phyloP scores from a whole-genome alignment of 2,329 filamentous ascomycete genomes.

The Aspergillus awamori region DNA sequence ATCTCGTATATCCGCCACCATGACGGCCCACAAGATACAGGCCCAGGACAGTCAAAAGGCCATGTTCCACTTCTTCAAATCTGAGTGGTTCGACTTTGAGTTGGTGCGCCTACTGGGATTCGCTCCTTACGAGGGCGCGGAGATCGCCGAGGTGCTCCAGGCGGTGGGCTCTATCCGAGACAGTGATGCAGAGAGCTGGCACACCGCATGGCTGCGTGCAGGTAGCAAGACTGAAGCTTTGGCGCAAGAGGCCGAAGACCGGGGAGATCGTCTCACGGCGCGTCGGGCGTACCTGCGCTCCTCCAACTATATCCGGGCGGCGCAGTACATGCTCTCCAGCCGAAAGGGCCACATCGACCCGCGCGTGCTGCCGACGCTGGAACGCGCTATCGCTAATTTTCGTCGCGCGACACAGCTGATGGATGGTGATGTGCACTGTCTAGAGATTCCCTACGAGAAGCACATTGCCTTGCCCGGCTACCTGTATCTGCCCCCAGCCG shows the following conservation, averaged over 20 bases:
- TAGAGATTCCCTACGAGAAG: not conserved
- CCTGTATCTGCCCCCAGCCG: not conserved
- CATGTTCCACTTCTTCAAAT: conserved; percentile 13
- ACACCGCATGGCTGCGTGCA: conserved; percentile 1
- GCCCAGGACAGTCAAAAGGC: too few relatives aligned
- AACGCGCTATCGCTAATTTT: not conserved
- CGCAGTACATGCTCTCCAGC: conserved; percentile 11
- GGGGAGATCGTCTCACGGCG: not conserved
- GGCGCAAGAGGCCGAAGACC: not conserved
- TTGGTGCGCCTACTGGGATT: conserved; percentile 8
- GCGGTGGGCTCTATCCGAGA: conserved; percentile 2
- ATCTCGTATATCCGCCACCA: too few relatives aligned
- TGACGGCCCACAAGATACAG: too few relatives aligned
- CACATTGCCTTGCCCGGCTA: not conserved
- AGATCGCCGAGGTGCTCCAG: conserved; percentile 11
- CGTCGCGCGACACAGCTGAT: not conserved
- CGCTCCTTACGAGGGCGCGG: conserved; percentile 4
- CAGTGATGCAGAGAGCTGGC: conserved; percentile 13
- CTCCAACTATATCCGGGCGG: conserved; percentile 11
- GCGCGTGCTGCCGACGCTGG: not conserved
- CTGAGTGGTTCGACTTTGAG: conserved; percentile 14
- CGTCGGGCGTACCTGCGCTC: conserved; percentile 10
- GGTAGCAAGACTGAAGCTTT: conserved; percentile 3
- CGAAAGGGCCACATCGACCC: not conserved
- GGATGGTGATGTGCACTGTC: not conserved